Evolutionary conservation across 768 basidiomycete genomes (phyloP).

Genomic region (Cubamyces lactineus): DNA sequence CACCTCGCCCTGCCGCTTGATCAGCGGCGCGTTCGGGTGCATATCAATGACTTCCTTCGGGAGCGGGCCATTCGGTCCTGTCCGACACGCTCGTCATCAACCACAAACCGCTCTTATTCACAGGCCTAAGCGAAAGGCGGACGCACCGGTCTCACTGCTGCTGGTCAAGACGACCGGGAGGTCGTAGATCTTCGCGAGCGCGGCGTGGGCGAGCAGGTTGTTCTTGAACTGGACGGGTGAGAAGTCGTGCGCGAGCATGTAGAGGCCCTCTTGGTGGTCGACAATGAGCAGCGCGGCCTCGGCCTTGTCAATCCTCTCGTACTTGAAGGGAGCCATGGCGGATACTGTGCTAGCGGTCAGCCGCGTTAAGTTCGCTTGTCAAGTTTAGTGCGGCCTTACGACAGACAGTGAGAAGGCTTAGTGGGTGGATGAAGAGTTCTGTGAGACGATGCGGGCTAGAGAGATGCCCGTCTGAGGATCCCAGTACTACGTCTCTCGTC

Average conservation of each 20-base stretch:
- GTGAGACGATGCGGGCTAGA: too few species aligned
- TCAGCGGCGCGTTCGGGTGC: constrained; percentile 48
- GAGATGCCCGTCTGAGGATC: too few species aligned
- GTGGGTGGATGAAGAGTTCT: too few species aligned
- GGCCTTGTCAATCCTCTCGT: constrained; percentile 49
- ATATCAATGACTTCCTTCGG: constrained; percentile 48
- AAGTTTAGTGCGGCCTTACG: not conserved
- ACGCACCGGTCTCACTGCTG: constrained; percentile 46
- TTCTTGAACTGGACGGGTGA: constrained; percentile 43
- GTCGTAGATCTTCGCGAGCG: constrained; percentile 47
- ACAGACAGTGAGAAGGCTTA: not conserved
- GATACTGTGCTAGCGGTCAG: not conserved
- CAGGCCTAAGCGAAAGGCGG: not conserved
- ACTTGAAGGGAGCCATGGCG: constrained; percentile 29
- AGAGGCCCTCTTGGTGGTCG: constrained; percentile 54
- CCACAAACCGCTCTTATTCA: too few species aligned
- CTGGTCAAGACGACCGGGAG: constrained; percentile 52
- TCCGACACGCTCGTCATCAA: not conserved
- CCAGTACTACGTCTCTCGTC: too few species aligned
- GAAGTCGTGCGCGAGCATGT: constrained; percentile 48
- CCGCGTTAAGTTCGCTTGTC: not conserved
- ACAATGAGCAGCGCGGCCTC: constrained; percentile 48
- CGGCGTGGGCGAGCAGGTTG: constrained; percentile 52
- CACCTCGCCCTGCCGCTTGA: constrained; percentile 53
- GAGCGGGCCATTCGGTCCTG: constrained; percentile 53